Evolutionary conservation across 495 filamentous ascomycete genomes (phyloP).

Genomic region (Penicillium cinerascens): DNA sequence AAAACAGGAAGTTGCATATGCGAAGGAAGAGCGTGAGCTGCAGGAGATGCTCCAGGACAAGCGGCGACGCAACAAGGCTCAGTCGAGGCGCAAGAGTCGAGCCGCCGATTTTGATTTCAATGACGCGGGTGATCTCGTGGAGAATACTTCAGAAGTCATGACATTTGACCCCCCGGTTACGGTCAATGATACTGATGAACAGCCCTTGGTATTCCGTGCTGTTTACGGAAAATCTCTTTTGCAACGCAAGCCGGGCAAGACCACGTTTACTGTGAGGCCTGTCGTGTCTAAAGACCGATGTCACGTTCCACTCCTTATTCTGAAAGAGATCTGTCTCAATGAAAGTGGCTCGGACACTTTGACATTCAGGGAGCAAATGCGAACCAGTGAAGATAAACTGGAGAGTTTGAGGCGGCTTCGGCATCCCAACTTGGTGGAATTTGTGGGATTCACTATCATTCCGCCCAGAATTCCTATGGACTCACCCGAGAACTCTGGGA

Average conservation of each 20-base stretch:
- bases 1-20: constrained; percentile 52
- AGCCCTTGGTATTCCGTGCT: constrained; percentile 56
- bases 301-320: constrained; percentile 56
- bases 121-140: constrained; percentile 28
- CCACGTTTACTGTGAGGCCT: constrained; percentile 66
- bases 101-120: constrained; percentile 33
- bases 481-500: constrained; percentile 53
- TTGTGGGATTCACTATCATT: constrained; percentile 78
- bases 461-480: constrained; percentile 29
- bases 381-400: constrained; percentile 66
- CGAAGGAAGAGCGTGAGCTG: constrained; percentile 72
- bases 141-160: constrained; percentile 47
- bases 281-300: constrained; percentile 47
- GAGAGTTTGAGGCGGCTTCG: constrained; percentile 68
- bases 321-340: constrained; percentile 55
- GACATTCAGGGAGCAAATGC: constrained; percentile 54
- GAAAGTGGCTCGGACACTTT: constrained; percentile 37
- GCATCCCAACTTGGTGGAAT: constrained; percentile 72
- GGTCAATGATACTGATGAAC: constrained; percentile 55
- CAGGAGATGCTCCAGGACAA: constrained; percentile 76
- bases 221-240: constrained; percentile 61
- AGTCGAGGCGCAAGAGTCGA: constrained; percentile 37
- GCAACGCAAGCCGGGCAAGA: constrained; percentile 52
- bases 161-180: constrained; percentile 69
- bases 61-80: constrained; percentile 48